Evolutionary conservation across 2,329 filamentous ascomycete genomes (phyloP), one percentile per base, ranked within the genome.

Genomic region (Phyllosticta citribraziliensis): DNA sequence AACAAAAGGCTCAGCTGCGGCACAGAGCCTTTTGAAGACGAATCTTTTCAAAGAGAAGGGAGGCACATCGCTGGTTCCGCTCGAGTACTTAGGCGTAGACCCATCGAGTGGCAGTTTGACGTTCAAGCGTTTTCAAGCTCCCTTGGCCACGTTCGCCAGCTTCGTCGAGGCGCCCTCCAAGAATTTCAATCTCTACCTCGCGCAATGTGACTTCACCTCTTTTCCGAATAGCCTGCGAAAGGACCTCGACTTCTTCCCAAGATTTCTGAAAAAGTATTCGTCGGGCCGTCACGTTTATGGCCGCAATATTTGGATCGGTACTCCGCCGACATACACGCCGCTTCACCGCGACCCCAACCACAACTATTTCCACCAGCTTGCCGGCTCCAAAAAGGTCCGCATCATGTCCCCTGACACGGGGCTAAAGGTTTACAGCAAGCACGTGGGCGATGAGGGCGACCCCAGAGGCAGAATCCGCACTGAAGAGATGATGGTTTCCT

Each of bases 271-370:
- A n/a, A 0, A 68, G 92, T 3, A 84, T 96, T 3, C 72, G 1
- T 89, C 89, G 0, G 88, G 83, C 66, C 91, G 90, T 2, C 92
- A 97, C 71, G 75, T 97, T n/a, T 97, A 97, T 71, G 84, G 82
- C 67, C 87, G 88, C 0, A 95, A 89, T 67, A 78, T 97, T 52
- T 99, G 93, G 93, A 81, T 97, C 12, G 94, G 94, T 0, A 79
- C 87, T 14, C 85, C 91, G 50, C 91, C 91, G 0, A 97, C 92
- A 0, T 91, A 91, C 67, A 97, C 94, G 0, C 91, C 94, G 3
- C 78, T 96, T 2, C 94, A 99, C 73, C 84, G 88, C 60, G 94
- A 99, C 69, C 94, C 94, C 0, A 97, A 97, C 68, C 91, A 91
- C 0, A 99, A 99, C 70, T 68, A 97, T 0, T 96, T 97, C 71